Base-by-base conservation (phyloP, 2,329 filamentous ascomycete genomes). In the Talaromyces albobiverticillius region DNA sequence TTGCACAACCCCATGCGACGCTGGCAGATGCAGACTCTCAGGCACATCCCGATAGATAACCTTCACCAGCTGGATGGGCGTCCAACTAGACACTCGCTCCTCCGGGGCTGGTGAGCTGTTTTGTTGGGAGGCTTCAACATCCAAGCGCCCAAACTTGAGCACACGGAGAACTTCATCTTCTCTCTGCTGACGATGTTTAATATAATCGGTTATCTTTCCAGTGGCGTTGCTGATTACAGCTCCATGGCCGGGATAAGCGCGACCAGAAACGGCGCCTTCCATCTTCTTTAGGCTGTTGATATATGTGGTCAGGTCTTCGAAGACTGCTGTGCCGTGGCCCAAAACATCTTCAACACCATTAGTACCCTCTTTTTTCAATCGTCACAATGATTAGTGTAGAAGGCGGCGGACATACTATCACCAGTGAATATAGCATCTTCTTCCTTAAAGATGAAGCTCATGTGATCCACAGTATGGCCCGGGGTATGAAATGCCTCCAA, bases 241-340 rank as follows among this genome's bases (percentile, higher is more conserved):
- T 0, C 94, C 94, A 65, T 99, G 94, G 3, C 89, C 93, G 0
- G 94, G 93, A 68, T 96, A 97, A 2, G 86, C 90, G 46, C 83
- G 78, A 1, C 88, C 87, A 0, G 70, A 61, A 9, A 68, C 71
- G 61, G 89, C 74, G 20, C 72, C 69, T 43, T 78, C 76, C 90
- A 95, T 94, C 59, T 78, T 79, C 36, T 83, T 77, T 11, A 96
- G 76, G 56, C 84, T 90, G 18, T 70, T 66, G 58, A 95, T 75
- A 67, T 95, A 96, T 0, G 76, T 73, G 1, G 74, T 69, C 8
- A 95, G 77, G 59, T 94, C 83, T 68, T 95, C 89, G 61, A 95
- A 95, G 0, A 94, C 89, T 3, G 88, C 85, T 2, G 89, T 95
- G 11, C 90, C 90, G 57, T 95, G 89, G 1, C 91, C 91, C 2